Evolutionary conservation across 192 early-diverging fungal genomes (phyloP).

Genomic region (Backusella tuberculispora): DNA sequence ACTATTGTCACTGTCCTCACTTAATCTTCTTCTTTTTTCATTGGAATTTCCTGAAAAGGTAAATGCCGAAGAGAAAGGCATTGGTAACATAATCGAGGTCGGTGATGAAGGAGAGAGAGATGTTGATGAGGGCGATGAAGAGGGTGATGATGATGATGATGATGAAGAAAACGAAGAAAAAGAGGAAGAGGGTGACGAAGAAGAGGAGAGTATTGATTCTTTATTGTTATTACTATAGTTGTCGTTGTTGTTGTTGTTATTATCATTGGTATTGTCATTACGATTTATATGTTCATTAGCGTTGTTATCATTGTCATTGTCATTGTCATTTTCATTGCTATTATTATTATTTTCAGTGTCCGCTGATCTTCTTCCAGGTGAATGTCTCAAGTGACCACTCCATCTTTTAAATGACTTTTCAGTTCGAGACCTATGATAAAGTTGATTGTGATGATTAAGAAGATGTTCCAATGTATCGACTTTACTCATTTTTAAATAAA

Average conservation of each 20-base stretch:
- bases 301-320: not conserved
- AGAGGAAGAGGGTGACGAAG: not conserved
- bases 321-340: not conserved
- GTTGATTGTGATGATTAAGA: not conserved
- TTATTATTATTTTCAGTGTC: too few relatives aligned
- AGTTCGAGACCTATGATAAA: not conserved
- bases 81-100: not conserved
- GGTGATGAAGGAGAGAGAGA: not conserved
- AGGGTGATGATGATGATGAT: not conserved
- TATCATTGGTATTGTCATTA: too few relatives aligned
- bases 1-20: too few relatives aligned
- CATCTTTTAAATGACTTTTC: not conserved
- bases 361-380: not conserved
- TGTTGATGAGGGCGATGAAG: not conserved
- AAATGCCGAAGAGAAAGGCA: not conserved
- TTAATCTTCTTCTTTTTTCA: not conserved
- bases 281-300: too few relatives aligned
- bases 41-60: not conserved
- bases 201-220: not conserved
- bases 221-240: not conserved
- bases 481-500: conserved; percentile 4
- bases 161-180: not conserved
- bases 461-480: not conserved
- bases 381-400: not conserved
- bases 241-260: not conserved